phyloP scores from a whole-genome alignment of 176 grass and related monocot species.

The Aegilops sharonensis region DNA sequence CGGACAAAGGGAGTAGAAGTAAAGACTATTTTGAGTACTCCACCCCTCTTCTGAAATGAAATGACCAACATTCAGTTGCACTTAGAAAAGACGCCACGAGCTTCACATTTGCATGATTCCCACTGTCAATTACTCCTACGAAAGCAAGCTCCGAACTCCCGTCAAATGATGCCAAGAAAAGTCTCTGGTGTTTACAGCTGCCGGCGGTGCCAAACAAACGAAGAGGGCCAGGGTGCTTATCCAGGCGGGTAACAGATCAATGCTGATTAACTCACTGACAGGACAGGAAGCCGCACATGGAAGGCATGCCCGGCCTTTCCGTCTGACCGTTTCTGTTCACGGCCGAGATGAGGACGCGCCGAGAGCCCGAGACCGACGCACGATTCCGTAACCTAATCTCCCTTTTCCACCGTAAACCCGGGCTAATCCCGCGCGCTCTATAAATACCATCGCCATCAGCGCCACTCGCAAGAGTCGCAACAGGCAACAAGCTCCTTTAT shows the following conservation, averaged over 20 bases:
- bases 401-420: neutral
- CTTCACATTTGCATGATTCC: too few relatives aligned
- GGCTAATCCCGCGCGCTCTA: neutral
- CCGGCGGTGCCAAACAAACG: neutral
- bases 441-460: neutral
- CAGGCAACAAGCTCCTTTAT: neutral
- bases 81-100: too few relatives aligned
- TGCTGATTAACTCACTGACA: neutral
- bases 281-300: neutral
- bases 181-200: neutral
- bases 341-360: neutral
- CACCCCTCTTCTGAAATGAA: too few relatives aligned
- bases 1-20: too few relatives aligned
- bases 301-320: neutral
- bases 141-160: neutral
- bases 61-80: too few relatives aligned
- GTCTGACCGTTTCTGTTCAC: neutral
- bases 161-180: neutral
- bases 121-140: too few relatives aligned
- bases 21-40: too few relatives aligned
- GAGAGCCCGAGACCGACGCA: neutral
- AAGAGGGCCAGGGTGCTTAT: neutral
- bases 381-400: neutral
- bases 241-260: neutral
- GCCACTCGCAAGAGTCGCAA: neutral